A percentile compares a stretch with the other conserved stretches of the same genome.
Evolutionary conservation across 2,329 filamentous ascomycete genomes (phyloP).

Genomic region (Sordariomycetes sp.): DNA sequence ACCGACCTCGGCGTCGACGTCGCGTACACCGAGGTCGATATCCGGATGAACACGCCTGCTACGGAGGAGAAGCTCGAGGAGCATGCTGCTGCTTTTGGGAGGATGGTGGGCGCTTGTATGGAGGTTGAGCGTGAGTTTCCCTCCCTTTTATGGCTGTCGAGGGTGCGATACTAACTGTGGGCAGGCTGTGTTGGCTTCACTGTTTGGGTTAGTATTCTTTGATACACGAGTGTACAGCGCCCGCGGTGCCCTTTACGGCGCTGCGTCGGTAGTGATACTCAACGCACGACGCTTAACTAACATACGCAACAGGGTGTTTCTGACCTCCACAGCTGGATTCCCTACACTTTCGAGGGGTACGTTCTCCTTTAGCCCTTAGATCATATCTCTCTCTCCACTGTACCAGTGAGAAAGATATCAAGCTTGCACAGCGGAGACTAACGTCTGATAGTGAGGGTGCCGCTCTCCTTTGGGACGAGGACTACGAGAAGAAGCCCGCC

Average conservation of each 20-base stretch:
- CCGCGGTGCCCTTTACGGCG: neutral
- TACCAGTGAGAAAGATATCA: no score
- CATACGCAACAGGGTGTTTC: conserved; percentile 10
- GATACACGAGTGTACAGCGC: neutral
- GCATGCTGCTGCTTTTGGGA: conserved; percentile 26
- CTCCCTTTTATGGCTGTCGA: neutral
- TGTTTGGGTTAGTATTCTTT: conserved; percentile 11
- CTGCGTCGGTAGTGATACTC: neutral
- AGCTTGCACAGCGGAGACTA: neutral
- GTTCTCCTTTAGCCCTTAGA: conserved; percentile 5
- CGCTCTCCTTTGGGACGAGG: conserved; percentile 10
- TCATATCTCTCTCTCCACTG: neutral
- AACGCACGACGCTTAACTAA: neutral
- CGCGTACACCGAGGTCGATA: conserved; percentile 38
- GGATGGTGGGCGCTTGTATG: conserved; percentile 13
- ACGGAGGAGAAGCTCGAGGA: conserved; percentile 20
- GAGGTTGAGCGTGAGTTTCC: conserved; percentile 8
- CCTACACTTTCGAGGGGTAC: conserved; percentile 10
- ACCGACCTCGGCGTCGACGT: conserved; percentile 29
- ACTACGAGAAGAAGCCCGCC: conserved; percentile 10
- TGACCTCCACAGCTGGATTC: conserved; percentile 13
- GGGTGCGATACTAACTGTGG: neutral
- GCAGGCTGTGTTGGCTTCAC: conserved; percentile 15
- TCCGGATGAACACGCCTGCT: conserved; percentile 26
- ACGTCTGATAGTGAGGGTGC: conserved; percentile 1